A percentile compares a stretch with the other conserved stretches of the same genome.
Evolutionary conservation across 306 rosid species (phyloP).

Genomic region (Acmispon strigosus): DNA sequence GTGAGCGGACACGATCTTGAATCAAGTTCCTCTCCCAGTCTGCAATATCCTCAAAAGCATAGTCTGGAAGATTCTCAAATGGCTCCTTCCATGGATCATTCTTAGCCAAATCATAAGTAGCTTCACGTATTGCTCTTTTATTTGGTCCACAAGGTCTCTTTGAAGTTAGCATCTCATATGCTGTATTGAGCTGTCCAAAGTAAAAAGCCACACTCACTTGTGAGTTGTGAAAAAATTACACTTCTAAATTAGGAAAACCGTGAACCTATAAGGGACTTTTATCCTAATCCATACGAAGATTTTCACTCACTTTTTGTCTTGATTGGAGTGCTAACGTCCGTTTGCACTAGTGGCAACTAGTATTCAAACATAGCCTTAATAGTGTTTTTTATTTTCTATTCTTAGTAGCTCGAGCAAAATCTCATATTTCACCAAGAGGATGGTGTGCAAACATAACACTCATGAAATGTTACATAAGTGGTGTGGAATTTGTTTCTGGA

Average conservation of each 20-base stretch:
- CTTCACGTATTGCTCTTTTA: slow-evolving; percentile 67
- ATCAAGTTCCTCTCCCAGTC: slow-evolving; percentile 89
- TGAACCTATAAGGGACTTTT: neutral
- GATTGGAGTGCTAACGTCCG: too few species aligned
- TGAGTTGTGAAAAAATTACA: neutral
- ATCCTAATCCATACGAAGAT: too few species aligned
- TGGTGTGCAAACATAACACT: slow-evolving; percentile 1
- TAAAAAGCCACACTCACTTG: slow-evolving; percentile 10
- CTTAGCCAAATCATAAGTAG: slow-evolving; percentile 79
- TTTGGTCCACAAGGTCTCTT: slow-evolving; percentile 94
- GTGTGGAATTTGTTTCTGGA: neutral
- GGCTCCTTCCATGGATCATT: slow-evolving; percentile 87
- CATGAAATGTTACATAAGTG: neutral
- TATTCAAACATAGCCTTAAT: neutral
- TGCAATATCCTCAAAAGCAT: slow-evolving; percentile 71
- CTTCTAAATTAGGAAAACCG: neutral
- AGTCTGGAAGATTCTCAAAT: slow-evolving; percentile 75
- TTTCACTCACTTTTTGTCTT: too few species aligned
- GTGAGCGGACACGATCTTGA: slow-evolving; percentile 53
- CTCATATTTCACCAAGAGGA: neutral
- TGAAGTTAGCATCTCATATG: slow-evolving; percentile 66
- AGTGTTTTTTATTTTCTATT: neutral
- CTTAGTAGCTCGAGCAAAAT: neutral
- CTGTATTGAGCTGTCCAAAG: slow-evolving; percentile 56
- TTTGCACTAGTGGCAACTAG: too few species aligned